These are phyloP conservation scores for Trametes coccinea DNA, from an alignment of 768 basidiomycete genomes.

Conservation along the genomic window DNA sequence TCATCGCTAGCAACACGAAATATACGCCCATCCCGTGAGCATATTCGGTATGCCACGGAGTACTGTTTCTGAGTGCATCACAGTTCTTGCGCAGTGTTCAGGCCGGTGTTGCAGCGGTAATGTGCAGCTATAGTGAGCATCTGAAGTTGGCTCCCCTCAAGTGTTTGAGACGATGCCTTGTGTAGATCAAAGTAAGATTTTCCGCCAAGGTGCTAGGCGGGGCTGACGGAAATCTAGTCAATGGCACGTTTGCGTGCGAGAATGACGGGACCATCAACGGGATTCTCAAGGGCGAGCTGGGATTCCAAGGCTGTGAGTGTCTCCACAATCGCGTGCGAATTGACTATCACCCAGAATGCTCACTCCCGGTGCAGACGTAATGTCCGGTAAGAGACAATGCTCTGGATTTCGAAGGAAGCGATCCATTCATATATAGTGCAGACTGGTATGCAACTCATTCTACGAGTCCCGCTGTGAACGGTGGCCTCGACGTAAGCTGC, in stretches of 20 bases:
- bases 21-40: constrained; percentile 57
- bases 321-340: too few species aligned
- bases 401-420: constrained; percentile 1
- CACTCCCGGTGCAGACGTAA: constrained; percentile 25
- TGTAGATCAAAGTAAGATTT: constrained; percentile 16
- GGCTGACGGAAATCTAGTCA: constrained; percentile 44
- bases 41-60: neutral
- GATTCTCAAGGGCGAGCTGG: constrained; percentile 43
- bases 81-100: constrained; percentile 65
- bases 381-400: constrained; percentile 27
- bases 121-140: constrained; percentile 73
- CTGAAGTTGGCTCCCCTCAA: neutral
- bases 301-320: constrained; percentile 41
- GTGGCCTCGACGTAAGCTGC: constrained; percentile 56
- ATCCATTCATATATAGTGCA: neutral
- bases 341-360: neutral
- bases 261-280: constrained; percentile 66
- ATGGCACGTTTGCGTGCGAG: constrained; percentile 73
- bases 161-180: constrained; percentile 24
- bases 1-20: constrained; percentile 55
- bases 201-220: constrained; percentile 24
- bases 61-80: neutral
- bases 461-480: constrained; percentile 52
- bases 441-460: constrained; percentile 73
- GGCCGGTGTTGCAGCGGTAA: constrained; percentile 69